A percentile compares a stretch with the other conserved stretches of the same genome.
Conservation (phyloP, 208 protist species). For the Trypanosoma scelopori region DNA sequence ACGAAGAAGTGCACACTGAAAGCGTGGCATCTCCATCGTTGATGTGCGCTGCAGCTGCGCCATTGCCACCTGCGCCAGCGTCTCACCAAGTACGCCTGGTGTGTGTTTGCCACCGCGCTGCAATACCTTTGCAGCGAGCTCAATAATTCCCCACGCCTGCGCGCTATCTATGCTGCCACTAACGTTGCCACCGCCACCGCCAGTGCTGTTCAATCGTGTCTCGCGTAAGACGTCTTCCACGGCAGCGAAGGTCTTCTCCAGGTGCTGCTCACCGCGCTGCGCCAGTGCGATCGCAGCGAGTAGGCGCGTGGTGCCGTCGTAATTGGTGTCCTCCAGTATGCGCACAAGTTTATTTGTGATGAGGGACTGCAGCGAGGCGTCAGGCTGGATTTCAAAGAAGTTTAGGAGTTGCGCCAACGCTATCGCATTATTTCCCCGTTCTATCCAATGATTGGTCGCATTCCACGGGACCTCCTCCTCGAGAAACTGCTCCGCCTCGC, state of each 20-base stretch:
- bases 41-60: conserved; percentile 40
- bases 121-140: conserved; percentile 62
- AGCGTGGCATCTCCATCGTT: conserved; percentile 21
- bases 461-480: conserved; percentile 74
- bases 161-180: not conserved
- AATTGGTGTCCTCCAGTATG: conserved; percentile 42
- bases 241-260: conserved; percentile 65
- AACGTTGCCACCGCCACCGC: too few relatives aligned
- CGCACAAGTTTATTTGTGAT: conserved; percentile 67
- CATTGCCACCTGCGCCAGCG: conserved; percentile 47
- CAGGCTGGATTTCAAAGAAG: conserved; percentile 81
- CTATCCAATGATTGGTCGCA: conserved; percentile 63
- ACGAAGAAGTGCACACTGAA: conserved; percentile 55
- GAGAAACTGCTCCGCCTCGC: conserved; percentile 77
- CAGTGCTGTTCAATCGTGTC: not conserved
- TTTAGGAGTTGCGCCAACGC: conserved; percentile 66
- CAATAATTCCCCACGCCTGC: conserved; percentile 34
- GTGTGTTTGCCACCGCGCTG: conserved; percentile 69
- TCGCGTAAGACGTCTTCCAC: conserved; percentile 49
- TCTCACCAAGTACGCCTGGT: conserved; percentile 54
- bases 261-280: conserved; percentile 65
- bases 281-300: conserved; percentile 39
- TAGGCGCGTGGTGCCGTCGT: conserved; percentile 25
- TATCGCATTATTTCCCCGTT: conserved; percentile 66
- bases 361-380: conserved; percentile 52